Evolutionary conservation across 345 rosid species (phyloP), one percentile per base, ranked within the genome.

Genomic region (Rhodamnia rubescens): DNA sequence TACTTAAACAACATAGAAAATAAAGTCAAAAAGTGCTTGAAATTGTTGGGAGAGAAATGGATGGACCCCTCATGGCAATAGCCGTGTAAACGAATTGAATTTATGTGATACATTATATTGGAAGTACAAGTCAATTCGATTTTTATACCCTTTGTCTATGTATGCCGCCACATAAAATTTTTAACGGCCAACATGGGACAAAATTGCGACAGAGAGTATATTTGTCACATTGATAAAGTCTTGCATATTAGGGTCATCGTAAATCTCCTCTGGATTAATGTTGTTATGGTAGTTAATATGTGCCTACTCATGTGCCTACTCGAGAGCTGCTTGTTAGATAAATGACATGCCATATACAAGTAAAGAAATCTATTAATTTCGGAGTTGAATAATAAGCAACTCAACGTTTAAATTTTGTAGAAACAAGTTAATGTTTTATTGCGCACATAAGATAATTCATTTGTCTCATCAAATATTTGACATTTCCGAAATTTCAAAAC

Each of bases 1-100:
- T 58, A 0, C 36, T 5, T 12, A 0, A 15, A 58, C 4, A 12
- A 58, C n/a, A n/a, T n/a, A n/a, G n/a, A n/a, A n/a, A n/a, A n/a
- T n/a, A n/a, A n/a, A n/a, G n/a, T n/a, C n/a, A n/a, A n/a, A n/a
- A n/a, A n/a, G n/a, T n/a, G n/a, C n/a, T n/a, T n/a, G n/a, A 36
- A 36, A 36, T 36, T 36, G 40, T 36, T 3, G 40, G 40, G n/a
- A 36, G 40, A 3, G n/a, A n/a, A 36, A 3, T 3, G 3, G n/a
- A 36, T 36, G 40, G 40, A 36, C 40, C 4, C 44, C 7, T 42
- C 18, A 13, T 51, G 16, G 2, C 4, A 5, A 59, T 59, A n/a
- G 69, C n/a, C n/a, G n/a, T 18, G 13, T n/a, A 12, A 59, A 27
- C 20, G 22, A 64, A 16, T 8, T 40, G 7, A 64, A 44, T 8